phyloP scores from a whole-genome alignment of 2,329 filamentous ascomycete genomes.

The Phyllosticta ampelicida region DNA sequence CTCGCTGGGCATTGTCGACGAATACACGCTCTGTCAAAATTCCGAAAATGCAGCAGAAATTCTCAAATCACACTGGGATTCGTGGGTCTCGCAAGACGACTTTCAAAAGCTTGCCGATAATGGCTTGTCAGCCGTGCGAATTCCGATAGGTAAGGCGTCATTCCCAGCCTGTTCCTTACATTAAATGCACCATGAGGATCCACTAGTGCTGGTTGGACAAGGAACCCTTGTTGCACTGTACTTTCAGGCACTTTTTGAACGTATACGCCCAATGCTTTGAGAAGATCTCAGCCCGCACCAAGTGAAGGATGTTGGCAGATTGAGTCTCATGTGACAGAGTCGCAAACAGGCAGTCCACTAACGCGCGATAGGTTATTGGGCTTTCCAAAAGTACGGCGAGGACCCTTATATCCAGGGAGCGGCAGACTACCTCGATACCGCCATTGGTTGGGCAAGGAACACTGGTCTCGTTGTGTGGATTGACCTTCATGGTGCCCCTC shows the following conservation, averaged over 20 bases:
- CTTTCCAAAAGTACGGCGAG: slow-evolving; percentile 39
- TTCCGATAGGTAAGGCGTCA: slow-evolving; percentile 36
- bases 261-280: background rate
- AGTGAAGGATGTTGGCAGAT: background rate
- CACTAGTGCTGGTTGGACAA: background rate
- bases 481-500: slow-evolving; percentile 44
- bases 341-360: background rate
- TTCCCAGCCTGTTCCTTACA: background rate
- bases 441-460: slow-evolving; percentile 45
- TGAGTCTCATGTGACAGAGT: background rate
- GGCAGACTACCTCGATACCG: slow-evolving; percentile 43
- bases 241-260: background rate
- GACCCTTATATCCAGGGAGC: slow-evolving; percentile 44
- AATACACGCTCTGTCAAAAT: slow-evolving; percentile 40
- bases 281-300: background rate
- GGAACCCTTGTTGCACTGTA: background rate
- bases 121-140: slow-evolving; percentile 49
- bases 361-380: slow-evolving; percentile 39
- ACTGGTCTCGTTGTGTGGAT: slow-evolving; percentile 46
- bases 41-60: slow-evolving; percentile 35
- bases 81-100: slow-evolving; percentile 40
- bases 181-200: background rate
- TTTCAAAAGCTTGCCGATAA: slow-evolving; percentile 47
- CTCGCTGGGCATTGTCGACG: slow-evolving; percentile 33
- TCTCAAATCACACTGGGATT: slow-evolving; percentile 41